Evolutionary conservation across 768 basidiomycete species (phyloP).

Genomic region (Kwoniella bestiolae): DNA sequence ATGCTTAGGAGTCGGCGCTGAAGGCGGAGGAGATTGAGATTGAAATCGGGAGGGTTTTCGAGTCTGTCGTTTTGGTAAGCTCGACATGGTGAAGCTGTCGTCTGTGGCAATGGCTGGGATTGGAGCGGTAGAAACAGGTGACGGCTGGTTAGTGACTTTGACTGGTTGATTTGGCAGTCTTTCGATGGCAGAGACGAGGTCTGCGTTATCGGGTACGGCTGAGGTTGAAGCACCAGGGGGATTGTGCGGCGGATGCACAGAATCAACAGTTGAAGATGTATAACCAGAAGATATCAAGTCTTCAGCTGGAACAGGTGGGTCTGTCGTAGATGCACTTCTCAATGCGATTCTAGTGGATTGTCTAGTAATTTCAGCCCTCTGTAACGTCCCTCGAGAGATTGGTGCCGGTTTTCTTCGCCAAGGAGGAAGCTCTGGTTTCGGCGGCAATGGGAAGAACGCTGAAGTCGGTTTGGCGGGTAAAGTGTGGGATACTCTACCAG

Average conservation of each 20-base stretch:
- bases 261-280: too few species aligned
- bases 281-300: too few species aligned
- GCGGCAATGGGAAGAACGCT: too few species aligned
- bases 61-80: slow-evolving; percentile 1
- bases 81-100: not conserved
- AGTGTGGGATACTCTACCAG: too few species aligned
- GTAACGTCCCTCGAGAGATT: not conserved
- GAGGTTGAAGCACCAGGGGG: too few species aligned
- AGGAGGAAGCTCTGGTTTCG: not conserved
- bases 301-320: too few species aligned
- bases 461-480: too few species aligned
- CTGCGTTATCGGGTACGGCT: too few species aligned
- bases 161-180: too few species aligned
- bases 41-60: not conserved
- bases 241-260: too few species aligned
- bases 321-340: not conserved
- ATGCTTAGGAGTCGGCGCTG: slow-evolving; percentile 5
- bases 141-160: too few species aligned
- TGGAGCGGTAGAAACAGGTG: not conserved
- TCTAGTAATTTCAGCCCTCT: not conserved
- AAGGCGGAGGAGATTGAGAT: slow-evolving; percentile 1
- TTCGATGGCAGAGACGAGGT: too few species aligned
- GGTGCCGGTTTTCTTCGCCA: not conserved
- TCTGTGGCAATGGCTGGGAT: not conserved
- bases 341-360: not conserved